Conservation (phyloP, 1,284 basidiomycete genomes). For the Apiotrichum veenhuisii region DNA sequence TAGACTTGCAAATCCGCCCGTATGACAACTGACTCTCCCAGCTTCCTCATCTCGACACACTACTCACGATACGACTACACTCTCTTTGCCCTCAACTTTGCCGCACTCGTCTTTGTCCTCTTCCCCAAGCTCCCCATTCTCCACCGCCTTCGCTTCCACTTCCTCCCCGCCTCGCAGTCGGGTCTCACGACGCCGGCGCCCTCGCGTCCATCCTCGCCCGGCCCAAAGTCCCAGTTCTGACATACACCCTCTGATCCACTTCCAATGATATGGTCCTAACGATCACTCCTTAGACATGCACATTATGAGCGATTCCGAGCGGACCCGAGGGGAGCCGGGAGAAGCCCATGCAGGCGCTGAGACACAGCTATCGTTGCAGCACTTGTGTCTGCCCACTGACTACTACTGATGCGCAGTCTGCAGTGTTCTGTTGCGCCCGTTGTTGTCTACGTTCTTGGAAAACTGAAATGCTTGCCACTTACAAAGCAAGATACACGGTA, state of each 20-base stretch:
- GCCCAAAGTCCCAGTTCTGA: slow-evolving; percentile 3
- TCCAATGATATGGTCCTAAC: slow-evolving; percentile 5
- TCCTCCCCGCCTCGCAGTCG: slow-evolving; percentile 36
- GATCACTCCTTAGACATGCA: slow-evolving; percentile 7
- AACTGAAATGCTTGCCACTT: no score
- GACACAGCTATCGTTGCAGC: no score
- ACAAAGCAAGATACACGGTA: no score
- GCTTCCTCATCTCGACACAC: slow-evolving; percentile 95
- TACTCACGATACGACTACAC: slow-evolving; percentile 94
- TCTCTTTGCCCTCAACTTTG: slow-evolving; percentile 87
- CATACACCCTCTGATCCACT: neutral
- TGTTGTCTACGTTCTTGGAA: no score
- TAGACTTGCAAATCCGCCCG: no score
- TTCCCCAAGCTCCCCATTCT: slow-evolving; percentile 85
- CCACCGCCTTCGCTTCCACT: slow-evolving; percentile 49
- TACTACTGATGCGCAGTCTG: no score
- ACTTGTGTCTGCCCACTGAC: no score
- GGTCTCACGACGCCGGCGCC: slow-evolving; percentile 35
- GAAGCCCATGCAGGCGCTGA: no score
- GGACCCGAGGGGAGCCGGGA: no score
- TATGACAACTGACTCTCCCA: slow-evolving; percentile 41
- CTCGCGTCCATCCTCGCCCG: slow-evolving; percentile 41
- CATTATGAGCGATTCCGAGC: slow-evolving; percentile 7
- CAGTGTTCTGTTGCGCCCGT: no score
- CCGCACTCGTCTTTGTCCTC: slow-evolving; percentile 73